Evolutionary conservation across 345 rosid genomes (phyloP), one percentile per base, ranked within the genome.

Genomic region (rapeseed (Brassica napus)): DNA sequence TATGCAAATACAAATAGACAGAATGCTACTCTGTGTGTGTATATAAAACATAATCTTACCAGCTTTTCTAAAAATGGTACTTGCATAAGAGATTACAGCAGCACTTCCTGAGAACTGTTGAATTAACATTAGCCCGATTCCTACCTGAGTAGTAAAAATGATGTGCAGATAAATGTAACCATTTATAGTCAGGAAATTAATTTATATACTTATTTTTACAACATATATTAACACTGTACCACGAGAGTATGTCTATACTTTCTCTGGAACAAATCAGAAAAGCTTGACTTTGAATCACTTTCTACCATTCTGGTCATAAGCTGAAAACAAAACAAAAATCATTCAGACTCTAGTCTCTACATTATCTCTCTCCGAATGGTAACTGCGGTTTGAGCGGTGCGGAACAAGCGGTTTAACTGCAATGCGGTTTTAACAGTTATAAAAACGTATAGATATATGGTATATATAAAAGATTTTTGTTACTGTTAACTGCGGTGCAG

Each of bases 121-220:
- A 54, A 84, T 65, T 0, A 80, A 16, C 88, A 88, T 84, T 6
- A 85, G 72, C 34, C 85, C 89, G 15, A 82, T 76, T 47, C 87
- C 88, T 68, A 85, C 88, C 94, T 88, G 62, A 64, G 35, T 42
- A 57, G 16, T 31, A 37, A 24, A 4, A 2, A 76, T 71, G 75
- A 80, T 23, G 3, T 30, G 14, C 9, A 34, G 31, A 47, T 68
- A 57, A 42, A 26, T 69, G 6, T 14, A 10, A n/a, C 3, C 10
- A 16, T 16, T 8, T 10, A 14, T 64, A 37, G 66, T 39, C 7
- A 18, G 16, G 14, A 63, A 55, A 75, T 4, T 63, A 35, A 30
- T n/a, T 8, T 28, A 14, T 32, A 0, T 4, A 70, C 58, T 77
- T 64, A 14, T 70, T 35, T 31, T 2, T 12, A 15, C 1, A 49